phyloP scores from a whole-genome alignment of 306 rosid species.

The Acacia melanoxylon region DNA sequence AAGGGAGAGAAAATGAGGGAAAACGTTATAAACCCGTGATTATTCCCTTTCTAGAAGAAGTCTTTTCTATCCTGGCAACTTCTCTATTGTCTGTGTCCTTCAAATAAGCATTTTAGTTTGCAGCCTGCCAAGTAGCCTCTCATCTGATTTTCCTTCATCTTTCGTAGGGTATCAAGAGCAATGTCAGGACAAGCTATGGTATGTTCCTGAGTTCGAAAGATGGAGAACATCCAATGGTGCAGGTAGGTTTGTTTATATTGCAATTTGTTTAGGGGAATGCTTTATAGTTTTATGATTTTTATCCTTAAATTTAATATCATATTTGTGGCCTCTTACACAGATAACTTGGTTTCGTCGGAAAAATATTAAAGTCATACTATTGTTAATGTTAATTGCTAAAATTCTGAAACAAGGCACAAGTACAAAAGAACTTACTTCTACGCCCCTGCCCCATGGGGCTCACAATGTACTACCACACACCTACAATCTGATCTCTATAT shows the following conservation, averaged over 20 bases:
- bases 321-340: background rate
- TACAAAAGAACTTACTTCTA: background rate
- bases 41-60: background rate
- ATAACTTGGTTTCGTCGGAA: background rate
- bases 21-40: background rate
- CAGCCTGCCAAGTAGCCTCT: background rate
- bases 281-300: background rate
- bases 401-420: background rate
- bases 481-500: conserved; percentile 8
- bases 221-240: conserved; percentile 68
- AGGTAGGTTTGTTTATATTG: conserved; percentile 40
- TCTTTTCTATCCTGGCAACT: background rate
- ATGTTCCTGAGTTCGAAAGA: conserved; percentile 72
- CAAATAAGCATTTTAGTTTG: background rate
- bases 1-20: background rate
- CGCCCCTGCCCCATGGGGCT: background rate
- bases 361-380: background rate
- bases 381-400: background rate
- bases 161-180: conserved; percentile 77
- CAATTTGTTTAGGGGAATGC: background rate
- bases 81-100: background rate
- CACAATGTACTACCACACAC: background rate
- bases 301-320: background rate
- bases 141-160: conserved; percentile 19
- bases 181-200: conserved; percentile 91